phyloP scores from a whole-genome alignment of 192 early-diverging fungal genomes.

The Polychytrium aggregatum region DNA sequence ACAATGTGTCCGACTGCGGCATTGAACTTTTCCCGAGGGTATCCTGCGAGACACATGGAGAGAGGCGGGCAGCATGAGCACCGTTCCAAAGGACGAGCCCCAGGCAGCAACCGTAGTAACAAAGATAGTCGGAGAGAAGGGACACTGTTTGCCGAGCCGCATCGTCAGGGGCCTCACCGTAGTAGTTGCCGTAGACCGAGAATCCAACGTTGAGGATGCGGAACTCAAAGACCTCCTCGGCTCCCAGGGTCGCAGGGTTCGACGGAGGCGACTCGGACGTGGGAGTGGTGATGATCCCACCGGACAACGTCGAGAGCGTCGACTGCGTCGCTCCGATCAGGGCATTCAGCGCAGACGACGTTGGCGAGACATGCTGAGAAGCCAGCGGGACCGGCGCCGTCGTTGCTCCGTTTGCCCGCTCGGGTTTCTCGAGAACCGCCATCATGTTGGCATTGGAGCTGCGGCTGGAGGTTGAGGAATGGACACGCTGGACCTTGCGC shows the following conservation, averaged over 20 bases:
- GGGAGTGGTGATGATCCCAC: not conserved
- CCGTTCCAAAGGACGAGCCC: not conserved
- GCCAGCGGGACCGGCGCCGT: not conserved
- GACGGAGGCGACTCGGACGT: constrained; percentile 4
- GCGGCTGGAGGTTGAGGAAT: not conserved
- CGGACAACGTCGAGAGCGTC: too few relatives aligned
- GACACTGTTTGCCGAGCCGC: not conserved
- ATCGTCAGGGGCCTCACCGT: constrained; percentile 20
- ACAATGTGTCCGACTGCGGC: constrained; percentile 24
- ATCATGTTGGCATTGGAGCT: not conserved
- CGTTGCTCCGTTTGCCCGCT: too few relatives aligned
- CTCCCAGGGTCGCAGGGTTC: too few relatives aligned
- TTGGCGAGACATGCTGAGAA: not conserved
- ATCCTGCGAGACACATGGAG: constrained; percentile 16
- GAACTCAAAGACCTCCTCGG: constrained; percentile 24
- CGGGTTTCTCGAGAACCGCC: too few relatives aligned
- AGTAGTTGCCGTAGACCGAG: constrained; percentile 16
- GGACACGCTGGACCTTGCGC: constrained; percentile 14
- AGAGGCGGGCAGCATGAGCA: not conserved
- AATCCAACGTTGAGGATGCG: constrained; percentile 32
- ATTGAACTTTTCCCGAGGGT: constrained; percentile 33
- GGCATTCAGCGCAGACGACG: not conserved
- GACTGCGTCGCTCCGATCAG: too few relatives aligned
- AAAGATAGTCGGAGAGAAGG: too few relatives aligned
- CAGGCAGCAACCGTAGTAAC: too few relatives aligned